Evolutionary conservation across 345 rosid genomes (phyloP).

Genomic region (Lagerstroemia speciosa): DNA sequence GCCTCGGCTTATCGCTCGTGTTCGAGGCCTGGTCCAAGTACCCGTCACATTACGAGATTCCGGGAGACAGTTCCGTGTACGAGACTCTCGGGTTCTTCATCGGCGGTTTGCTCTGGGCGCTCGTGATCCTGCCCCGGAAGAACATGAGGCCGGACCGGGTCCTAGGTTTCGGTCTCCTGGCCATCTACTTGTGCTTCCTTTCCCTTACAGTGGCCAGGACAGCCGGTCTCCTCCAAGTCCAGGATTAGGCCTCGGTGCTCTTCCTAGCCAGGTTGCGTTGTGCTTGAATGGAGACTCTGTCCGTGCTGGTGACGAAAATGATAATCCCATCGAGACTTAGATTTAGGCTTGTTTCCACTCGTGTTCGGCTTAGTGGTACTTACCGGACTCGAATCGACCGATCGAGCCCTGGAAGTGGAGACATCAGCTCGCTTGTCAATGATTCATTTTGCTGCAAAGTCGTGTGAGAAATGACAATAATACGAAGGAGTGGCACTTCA

Average conservation of each 20-base stretch:
- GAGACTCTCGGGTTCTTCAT: slow-evolving; percentile 67
- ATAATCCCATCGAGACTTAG: not conserved
- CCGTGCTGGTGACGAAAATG: not conserved
- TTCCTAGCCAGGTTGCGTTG: too few relatives aligned
- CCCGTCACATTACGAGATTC: slow-evolving; percentile 49
- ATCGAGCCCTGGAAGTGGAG: not conserved
- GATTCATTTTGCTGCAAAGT: not conserved
- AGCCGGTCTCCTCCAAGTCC: slow-evolving; percentile 16
- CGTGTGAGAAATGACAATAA: not conserved
- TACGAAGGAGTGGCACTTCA: not conserved
- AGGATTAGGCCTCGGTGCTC: not conserved
- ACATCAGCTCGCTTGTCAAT: not conserved
- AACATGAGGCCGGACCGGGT: slow-evolving; percentile 53
- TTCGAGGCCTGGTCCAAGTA: slow-evolving; percentile 54
- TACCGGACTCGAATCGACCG: not conserved
- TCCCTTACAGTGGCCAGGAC: slow-evolving; percentile 38
- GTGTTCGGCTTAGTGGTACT: not conserved
- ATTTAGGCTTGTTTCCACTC: not conserved
- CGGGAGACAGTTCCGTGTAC: slow-evolving; percentile 48
- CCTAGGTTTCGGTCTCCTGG: slow-evolving; percentile 67
- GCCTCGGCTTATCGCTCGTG: slow-evolving; percentile 59
- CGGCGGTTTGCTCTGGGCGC: slow-evolving; percentile 71
- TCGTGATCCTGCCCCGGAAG: slow-evolving; percentile 62
- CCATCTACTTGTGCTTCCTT: slow-evolving; percentile 65
- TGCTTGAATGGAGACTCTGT: not conserved